Evolutionary conservation across 75 land plant genomes (phyloP).

Genomic region (Azolla pinnata): DNA sequence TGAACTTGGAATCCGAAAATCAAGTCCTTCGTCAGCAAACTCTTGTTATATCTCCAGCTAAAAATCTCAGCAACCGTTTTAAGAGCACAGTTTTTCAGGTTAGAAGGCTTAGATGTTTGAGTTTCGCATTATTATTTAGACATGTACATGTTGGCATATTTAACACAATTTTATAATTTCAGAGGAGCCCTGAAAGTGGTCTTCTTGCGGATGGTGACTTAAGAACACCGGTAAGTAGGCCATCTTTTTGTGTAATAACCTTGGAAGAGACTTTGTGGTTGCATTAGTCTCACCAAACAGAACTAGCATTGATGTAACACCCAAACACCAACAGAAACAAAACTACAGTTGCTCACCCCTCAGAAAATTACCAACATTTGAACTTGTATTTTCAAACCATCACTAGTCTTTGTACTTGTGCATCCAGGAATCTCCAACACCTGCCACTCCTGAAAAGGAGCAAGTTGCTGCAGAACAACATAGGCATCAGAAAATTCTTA

Average conservation of each 20-base stretch:
- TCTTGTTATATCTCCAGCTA: slow-evolving; percentile 44
- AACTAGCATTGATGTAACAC: too few species aligned
- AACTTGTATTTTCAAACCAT: neutral
- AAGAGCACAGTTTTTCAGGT: slow-evolving; percentile 40
- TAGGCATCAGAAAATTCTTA: slow-evolving; percentile 59
- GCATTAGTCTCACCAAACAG: too few species aligned
- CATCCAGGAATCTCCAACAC: slow-evolving; percentile 19
- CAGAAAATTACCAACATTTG: too few species aligned
- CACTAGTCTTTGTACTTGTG: neutral
- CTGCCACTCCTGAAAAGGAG: slow-evolving; percentile 28
- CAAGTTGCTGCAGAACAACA: slow-evolving; percentile 34
- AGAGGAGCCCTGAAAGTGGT: slow-evolving; percentile 76
- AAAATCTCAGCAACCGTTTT: slow-evolving; percentile 36
- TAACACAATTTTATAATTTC: slow-evolving; percentile 7
- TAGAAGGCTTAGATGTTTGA: neutral
- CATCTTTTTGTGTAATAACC: neutral
- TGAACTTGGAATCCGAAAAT: slow-evolving; percentile 70
- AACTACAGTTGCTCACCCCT: too few species aligned
- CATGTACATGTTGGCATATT: neutral
- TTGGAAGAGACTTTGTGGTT: too few species aligned
- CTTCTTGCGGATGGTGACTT: slow-evolving; percentile 54
- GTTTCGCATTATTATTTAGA: neutral
- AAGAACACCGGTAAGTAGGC: slow-evolving; percentile 32
- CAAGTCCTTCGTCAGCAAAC: slow-evolving; percentile 79
- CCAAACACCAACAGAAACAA: too few species aligned